phyloP scores from a whole-genome alignment of 1,284 basidiomycete species.

The Neolentinus lepideus region DNA sequence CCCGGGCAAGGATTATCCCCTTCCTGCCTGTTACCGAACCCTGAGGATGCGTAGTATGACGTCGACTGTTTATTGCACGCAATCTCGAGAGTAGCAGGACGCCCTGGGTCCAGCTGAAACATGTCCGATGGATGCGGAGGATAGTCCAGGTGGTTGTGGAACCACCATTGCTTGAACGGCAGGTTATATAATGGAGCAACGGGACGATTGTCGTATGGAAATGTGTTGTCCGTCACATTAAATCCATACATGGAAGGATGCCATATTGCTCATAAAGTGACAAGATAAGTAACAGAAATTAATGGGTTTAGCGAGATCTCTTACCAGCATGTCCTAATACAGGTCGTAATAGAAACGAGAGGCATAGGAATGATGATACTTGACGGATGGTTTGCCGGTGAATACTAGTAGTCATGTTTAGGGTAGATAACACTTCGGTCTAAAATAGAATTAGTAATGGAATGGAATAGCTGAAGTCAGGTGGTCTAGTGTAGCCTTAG shows the following conservation, averaged over 20 bases:
- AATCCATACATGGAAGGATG: conserved; percentile 39
- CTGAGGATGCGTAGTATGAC: conserved; percentile 36
- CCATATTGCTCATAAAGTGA: conserved; percentile 19
- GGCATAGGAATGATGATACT: background rate
- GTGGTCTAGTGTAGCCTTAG: too few species aligned
- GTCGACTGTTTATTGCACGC: conserved; percentile 55
- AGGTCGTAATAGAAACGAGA: background rate
- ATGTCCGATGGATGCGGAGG: conserved; percentile 50
- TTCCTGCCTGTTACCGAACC: conserved; percentile 41
- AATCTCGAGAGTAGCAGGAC: conserved; percentile 41
- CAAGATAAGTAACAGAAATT: background rate
- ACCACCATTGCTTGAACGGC: conserved; percentile 58
- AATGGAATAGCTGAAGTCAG: too few species aligned
- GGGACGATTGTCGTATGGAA: conserved; percentile 23
- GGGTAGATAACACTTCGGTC: too few species aligned
- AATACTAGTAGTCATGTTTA: too few species aligned
- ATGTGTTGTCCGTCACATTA: conserved; percentile 47
- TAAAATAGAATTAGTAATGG: too few species aligned
- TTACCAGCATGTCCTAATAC: background rate
- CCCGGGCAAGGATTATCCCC: conserved; percentile 43
- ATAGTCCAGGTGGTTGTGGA: conserved; percentile 50
- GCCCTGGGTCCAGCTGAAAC: conserved; percentile 51
- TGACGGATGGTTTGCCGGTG: too few species aligned
- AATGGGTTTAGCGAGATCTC: background rate
- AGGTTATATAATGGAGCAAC: background rate